Conservation (phyloP, 805 yeast genomes). For the Candida argentea region DNA sequence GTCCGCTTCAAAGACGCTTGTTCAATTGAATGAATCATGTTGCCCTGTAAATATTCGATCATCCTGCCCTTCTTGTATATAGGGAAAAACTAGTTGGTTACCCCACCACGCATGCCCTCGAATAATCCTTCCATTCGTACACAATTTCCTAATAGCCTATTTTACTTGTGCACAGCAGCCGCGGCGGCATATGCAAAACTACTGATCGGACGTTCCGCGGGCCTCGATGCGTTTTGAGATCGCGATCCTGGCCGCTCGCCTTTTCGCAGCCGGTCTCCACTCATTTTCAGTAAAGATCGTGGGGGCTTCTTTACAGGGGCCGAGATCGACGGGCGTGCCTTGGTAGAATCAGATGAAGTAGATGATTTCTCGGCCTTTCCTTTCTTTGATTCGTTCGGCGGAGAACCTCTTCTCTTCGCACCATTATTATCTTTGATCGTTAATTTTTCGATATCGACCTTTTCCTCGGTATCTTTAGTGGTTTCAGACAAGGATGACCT, state of each 20-base stretch:
- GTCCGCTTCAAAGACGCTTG: constrained; percentile 1
- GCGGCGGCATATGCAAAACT: constrained; percentile 39
- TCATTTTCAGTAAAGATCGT: too few relatives aligned
- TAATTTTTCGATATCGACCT: not conserved
- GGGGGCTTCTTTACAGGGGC: not conserved
- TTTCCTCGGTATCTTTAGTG: constrained; percentile 1
- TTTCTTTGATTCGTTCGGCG: constrained; percentile 2
- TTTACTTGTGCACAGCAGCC: constrained; percentile 27
- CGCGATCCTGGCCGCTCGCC: constrained; percentile 1
- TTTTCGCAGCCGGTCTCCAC: too few relatives aligned
- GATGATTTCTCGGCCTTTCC: too few relatives aligned
- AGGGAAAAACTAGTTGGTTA: too few relatives aligned
- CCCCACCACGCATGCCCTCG: too few relatives aligned
- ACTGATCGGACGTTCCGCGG: too few relatives aligned
- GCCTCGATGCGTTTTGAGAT: too few relatives aligned
- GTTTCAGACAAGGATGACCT: constrained; percentile 1
- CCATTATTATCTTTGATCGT: not conserved
- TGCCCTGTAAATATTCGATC: too few relatives aligned
- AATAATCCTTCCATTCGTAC: too few relatives aligned
- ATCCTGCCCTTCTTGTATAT: too few relatives aligned
- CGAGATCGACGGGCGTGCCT: not conserved
- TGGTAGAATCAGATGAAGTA: too few relatives aligned
- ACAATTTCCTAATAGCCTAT: not conserved
- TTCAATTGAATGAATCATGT: too few relatives aligned
- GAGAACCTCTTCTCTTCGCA: constrained; percentile 1